A percentile compares a stretch with the other conserved stretches of the same genome.
Conservation (phyloP, 148 eudicot genomes). For the Chenopodium quinoa region DNA sequence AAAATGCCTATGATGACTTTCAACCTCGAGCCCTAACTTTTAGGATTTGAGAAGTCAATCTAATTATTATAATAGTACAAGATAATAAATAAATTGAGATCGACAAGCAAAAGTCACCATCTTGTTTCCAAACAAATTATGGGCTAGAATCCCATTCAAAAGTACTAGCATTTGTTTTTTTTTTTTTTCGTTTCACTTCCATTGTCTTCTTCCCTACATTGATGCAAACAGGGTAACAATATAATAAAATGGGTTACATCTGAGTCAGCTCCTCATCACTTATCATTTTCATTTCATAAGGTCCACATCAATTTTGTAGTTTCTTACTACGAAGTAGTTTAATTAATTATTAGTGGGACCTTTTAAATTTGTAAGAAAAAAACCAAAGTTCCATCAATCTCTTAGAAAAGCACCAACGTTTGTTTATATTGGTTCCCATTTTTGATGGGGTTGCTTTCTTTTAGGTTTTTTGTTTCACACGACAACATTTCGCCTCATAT, state of each 20-base stretch:
- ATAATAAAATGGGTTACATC: background rate
- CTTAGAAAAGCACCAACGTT: background rate
- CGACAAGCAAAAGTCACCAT: background rate
- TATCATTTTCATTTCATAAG: background rate
- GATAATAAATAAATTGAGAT: no score
- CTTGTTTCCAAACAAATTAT: background rate
- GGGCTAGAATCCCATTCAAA: background rate
- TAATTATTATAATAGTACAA: background rate
- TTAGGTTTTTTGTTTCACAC: no score
- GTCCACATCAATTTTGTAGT: background rate
- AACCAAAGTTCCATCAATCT: background rate
- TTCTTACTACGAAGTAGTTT: background rate
- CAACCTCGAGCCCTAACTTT: no score
- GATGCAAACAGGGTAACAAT: background rate
- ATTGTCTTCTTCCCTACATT: background rate
- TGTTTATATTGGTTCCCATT: background rate
- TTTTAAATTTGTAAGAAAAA: background rate
- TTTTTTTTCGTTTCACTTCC: background rate
- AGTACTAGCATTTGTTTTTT: background rate
- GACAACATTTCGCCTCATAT: no score
- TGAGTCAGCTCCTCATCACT: constrained; percentile 1
- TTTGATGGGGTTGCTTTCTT: background rate
- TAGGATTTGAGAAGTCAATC: no score
- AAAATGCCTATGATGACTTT: no score
- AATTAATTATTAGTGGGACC: background rate